Base-by-base conservation (phyloP, 495 filamentous ascomycete genomes). In the Penicillium samsonianum region DNA sequence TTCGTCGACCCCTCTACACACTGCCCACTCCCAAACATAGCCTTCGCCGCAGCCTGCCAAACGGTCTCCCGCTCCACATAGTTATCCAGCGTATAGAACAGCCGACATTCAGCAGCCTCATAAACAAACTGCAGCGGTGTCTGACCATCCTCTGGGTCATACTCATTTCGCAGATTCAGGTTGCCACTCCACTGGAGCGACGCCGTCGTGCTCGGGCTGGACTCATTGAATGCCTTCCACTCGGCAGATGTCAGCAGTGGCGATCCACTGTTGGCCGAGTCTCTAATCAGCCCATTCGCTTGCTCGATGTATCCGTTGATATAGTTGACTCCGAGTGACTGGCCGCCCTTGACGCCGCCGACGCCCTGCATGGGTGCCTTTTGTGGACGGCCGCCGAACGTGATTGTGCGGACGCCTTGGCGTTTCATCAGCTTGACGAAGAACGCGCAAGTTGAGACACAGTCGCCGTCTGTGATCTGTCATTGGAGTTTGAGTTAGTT, bases 371-470 rank as follows among this genome's bases (percentile, higher is more conserved):
- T 90, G 5, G 79, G 75, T n/a, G 70, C 72, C 4, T 70, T 60
- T 50, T 73, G 68, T 8, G 84, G 81, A 19, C 86, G 79, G 14
- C 86, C 87, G 17, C 87, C 86, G 31, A 88, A 70, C 2, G 79
- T 79, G 44, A 89, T 79, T 25, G 80, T 81, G 61, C 81, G 82
- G 1, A 90, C 81, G 14, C 73, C 83, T 61, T 81, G 75, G 53
- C 78, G 69, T 3, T 77, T 73, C 68, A 88, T 76, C 41, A 86
- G 73, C 40, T 83, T 78, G 43, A 71, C 68, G 67, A 87, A 83
- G 58, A 87, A 68, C 5, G 82, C 80, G 71, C 86, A 90, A 2
- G 84, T 85, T 4, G 83, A 87, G 26, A 78, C 81, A 69, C 87
- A 90, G 60, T 79, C 78, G 43, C 87, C 85, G 65, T 89, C 85